phyloP scores from a whole-genome alignment of 2,329 filamentous ascomycete genomes.

The Ophiostoma novo-ulmi region DNA sequence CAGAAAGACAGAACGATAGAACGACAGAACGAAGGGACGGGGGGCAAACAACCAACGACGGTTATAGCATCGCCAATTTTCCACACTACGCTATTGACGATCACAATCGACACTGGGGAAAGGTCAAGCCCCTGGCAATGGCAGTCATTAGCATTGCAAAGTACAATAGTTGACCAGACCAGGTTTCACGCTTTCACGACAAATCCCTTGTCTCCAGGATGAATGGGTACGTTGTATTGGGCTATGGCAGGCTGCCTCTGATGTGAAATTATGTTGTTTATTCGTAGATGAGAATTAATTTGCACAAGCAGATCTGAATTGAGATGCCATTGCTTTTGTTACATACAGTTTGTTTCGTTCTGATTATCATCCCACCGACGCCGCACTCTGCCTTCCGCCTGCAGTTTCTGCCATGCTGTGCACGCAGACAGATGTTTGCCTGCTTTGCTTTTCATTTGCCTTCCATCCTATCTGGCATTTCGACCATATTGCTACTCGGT shows the following conservation, averaged over 20 bases:
- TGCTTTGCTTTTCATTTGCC: background rate
- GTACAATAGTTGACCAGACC: background rate
- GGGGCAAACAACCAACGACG: background rate
- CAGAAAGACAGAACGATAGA: background rate
- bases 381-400: no score
- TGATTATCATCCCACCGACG: no score
- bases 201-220: slow-evolving; percentile 3
- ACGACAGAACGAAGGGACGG: background rate
- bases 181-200: background rate
- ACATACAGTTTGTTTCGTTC: no score
- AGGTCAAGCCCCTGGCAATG: background rate
- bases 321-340: background rate
- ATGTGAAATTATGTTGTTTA: background rate
- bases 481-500: no score
- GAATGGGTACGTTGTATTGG: background rate
- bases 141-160: background rate
- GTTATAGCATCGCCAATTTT: background rate
- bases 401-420: no score
- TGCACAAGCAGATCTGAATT: background rate
- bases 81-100: background rate
- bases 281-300: background rate
- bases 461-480: no score
- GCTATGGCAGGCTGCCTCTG: slow-evolving; percentile 6
- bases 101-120: slow-evolving; percentile 12
- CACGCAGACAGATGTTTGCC: no score